Evolutionary conservation across 2,329 filamentous ascomycete species (phyloP), one percentile per base, ranked within the genome.

Genomic region (Aspergillus floridensis): DNA sequence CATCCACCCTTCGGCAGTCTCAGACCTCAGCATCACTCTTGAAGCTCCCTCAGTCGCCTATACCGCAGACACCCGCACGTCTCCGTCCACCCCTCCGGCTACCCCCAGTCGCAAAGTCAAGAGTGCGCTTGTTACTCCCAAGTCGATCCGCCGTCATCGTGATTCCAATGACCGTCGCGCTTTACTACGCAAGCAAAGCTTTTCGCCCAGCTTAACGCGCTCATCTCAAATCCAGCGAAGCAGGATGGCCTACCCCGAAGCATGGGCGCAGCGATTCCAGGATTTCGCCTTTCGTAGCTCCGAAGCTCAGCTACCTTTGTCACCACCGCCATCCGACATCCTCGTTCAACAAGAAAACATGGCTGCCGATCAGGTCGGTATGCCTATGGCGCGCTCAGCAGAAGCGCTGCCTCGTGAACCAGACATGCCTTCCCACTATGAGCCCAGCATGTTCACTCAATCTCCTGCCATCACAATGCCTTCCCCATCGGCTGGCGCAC

Each of bases 201-300:
- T 72, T 59, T 80, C 76, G 24, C 76, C 80, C 48, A 84, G 80
- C 66, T 81, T 85, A 79, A 84, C 84, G 79, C 82, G 79, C 65
- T 78, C 83, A 46, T 80, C 80, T 22, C 78, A 80, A 58, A 60
- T 79, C 76, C 72, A 78, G 72, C 70, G 79, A 60, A 68, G 66
- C 60, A 77, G 69, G 64, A 77, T 75, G 73, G 72, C 71, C 50
- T 76, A 75, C 76, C 67, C 77, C 70, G 70, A 79, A 53, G 67
- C 73, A 50, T 86, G 84, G 84, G 76, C 79, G 44, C 79, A 82
- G 64, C 80, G 82, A 59, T 76, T 85, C 49, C 79, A 84, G 59
- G 80, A 81, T 61, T 84, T 84, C 67, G 77, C 77, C 61, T 71
- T 84, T 48, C 78, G 81, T 51, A 71, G 77, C 63, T 74, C 80